phyloP scores from a whole-genome alignment of 2,329 filamentous ascomycete genomes.

The Arachnopeziza araneosa region DNA sequence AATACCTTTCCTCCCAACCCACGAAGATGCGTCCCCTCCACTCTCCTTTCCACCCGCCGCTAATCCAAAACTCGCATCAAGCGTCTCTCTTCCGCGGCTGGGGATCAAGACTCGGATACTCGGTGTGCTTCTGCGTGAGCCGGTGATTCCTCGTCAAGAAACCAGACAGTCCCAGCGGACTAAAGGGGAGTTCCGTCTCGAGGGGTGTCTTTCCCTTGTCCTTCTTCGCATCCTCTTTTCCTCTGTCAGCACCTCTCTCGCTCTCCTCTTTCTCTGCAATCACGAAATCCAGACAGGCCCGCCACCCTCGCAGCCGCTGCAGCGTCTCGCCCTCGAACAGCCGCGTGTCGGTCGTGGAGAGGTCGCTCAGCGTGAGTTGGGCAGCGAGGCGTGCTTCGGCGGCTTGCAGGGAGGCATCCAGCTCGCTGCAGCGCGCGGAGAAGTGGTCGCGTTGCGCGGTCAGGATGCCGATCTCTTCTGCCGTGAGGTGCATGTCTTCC shows the following conservation, averaged over 20 bases:
- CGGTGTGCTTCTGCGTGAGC: neutral
- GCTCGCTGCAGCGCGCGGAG: neutral
- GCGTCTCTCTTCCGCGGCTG: neutral
- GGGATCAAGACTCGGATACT: neutral
- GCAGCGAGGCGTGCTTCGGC: neutral
- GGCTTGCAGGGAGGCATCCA: neutral
- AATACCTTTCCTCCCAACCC: too few species aligned
- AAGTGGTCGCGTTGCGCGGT: neutral
- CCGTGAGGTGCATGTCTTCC: too few species aligned
- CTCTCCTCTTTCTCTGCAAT: neutral
- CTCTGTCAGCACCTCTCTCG: neutral
- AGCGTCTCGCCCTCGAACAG: neutral
- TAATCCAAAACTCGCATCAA: too few species aligned
- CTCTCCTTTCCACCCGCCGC: too few species aligned
- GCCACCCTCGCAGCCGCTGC: neutral
- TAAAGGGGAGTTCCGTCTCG: neutral
- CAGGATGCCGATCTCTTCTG: neutral
- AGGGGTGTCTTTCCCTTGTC: neutral
- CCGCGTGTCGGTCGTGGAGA: neutral
- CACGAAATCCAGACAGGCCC: neutral
- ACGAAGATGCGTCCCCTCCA: too few species aligned
- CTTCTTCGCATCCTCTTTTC: neutral
- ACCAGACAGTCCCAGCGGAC: neutral
- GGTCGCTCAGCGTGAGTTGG: neutral
- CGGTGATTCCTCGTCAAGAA: neutral